Conservation (phyloP, 495 filamentous ascomycete genomes). For the Daldinia vernicosa region DNA sequence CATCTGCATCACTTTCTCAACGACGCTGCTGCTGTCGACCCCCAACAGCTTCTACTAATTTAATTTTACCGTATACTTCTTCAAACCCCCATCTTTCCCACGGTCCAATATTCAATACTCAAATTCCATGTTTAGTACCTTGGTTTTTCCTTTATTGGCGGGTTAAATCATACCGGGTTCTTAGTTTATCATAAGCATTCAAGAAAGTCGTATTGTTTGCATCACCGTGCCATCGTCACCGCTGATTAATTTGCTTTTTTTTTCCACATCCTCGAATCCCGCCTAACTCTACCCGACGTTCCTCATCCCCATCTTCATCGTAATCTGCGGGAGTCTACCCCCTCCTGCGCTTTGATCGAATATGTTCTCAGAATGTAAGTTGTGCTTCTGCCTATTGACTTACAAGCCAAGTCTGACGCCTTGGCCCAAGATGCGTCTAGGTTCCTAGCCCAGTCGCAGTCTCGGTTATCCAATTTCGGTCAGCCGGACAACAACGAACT, state of each 20-base stretch:
- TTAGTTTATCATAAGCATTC: constrained; percentile 18
- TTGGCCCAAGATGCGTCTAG: constrained; percentile 83
- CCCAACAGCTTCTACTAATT: constrained; percentile 14
- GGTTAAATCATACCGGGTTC: constrained; percentile 3
- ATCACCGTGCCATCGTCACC: constrained; percentile 39
- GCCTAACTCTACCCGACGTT: constrained; percentile 27
- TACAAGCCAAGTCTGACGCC: constrained; percentile 29
- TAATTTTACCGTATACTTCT: constrained; percentile 24
- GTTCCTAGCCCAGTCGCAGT: constrained; percentile 97
- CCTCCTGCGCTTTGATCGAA: constrained; percentile 37
- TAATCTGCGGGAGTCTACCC: constrained; percentile 46
- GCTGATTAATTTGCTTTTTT: constrained; percentile 32
- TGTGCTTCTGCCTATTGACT: constrained; percentile 14
- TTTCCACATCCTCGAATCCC: constrained; percentile 5
- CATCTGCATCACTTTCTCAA: constrained; percentile 33
- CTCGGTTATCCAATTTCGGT: constrained; percentile 71
- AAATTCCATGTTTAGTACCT: not conserved
- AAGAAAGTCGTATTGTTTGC: constrained; percentile 34
- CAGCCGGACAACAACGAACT: constrained; percentile 66
- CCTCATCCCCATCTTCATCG: not conserved
- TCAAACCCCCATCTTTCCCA: constrained; percentile 18
- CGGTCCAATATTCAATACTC: constrained; percentile 11
- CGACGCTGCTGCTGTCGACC: constrained; percentile 19
- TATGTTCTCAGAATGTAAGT: constrained; percentile 99
- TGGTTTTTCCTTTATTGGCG: constrained; percentile 27